phyloP scores from a whole-genome alignment of 75 land plant genomes.

The Chamaecyparis obtusa region DNA sequence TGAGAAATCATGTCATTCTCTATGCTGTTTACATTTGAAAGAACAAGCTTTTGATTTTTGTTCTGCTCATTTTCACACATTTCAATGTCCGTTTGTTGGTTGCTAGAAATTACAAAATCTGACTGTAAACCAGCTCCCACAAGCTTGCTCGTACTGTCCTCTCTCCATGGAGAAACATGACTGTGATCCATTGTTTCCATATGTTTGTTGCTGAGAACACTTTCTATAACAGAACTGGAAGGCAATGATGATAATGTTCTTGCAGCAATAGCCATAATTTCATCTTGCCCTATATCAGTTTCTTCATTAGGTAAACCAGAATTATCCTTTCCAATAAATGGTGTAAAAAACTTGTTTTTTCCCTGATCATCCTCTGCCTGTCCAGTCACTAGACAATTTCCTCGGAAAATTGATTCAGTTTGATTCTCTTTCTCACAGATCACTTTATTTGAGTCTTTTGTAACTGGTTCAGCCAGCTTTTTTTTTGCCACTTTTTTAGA shows the following conservation, averaged over 20 bases:
- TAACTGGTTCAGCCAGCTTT: background rate
- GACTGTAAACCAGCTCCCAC: background rate
- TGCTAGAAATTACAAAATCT: background rate
- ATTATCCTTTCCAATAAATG: background rate
- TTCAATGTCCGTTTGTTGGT: background rate
- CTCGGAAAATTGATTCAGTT: background rate
- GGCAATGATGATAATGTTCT: background rate
- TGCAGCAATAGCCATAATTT: conserved; percentile 5
- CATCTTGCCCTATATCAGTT: background rate
- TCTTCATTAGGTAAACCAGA: background rate
- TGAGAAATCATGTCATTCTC: background rate
- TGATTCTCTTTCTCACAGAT: background rate
- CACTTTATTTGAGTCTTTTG: background rate
- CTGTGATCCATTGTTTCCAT: conserved; percentile 2
- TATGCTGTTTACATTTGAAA: background rate
- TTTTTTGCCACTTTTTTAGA: background rate
- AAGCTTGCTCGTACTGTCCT: background rate
- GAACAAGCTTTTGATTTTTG: background rate
- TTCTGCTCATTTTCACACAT: conserved; percentile 1
- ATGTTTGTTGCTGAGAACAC: background rate
- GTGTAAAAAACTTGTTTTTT: background rate
- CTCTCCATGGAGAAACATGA: background rate
- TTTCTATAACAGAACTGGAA: background rate
- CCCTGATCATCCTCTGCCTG: background rate
- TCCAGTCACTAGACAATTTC: background rate